Conservation (phyloP, 148 eudicot genomes). For the Oxyria digyna region DNA sequence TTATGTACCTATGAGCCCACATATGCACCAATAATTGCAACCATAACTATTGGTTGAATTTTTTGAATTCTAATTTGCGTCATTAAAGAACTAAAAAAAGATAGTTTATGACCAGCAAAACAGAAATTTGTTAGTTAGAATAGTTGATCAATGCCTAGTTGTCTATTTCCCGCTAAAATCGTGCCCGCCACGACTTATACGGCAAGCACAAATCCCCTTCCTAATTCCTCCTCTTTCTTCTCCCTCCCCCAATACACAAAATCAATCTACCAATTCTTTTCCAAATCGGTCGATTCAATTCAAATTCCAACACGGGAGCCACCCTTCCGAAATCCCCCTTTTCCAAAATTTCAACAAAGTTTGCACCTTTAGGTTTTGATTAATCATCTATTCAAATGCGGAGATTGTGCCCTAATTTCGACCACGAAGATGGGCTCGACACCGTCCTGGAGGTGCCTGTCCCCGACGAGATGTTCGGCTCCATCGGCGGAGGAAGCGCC, state of each 20-base stretch:
- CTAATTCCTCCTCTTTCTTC: background rate
- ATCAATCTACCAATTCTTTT: background rate
- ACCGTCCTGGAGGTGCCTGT: slow-evolving; percentile 92
- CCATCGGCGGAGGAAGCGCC: slow-evolving; percentile 8
- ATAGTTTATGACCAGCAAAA: background rate
- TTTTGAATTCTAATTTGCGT: background rate
- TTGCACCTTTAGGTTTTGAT: background rate
- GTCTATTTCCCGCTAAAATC: slow-evolving; percentile 12
- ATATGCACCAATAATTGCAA: no score
- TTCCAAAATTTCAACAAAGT: background rate
- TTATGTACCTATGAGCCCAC: no score
- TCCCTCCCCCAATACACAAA: background rate
- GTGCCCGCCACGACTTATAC: slow-evolving; percentile 10
- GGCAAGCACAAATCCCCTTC: background rate
- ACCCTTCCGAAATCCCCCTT: background rate
- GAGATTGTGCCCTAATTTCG: slow-evolving; percentile 76
- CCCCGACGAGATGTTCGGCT: slow-evolving; percentile 65
- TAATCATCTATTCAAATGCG: slow-evolving; percentile 30
- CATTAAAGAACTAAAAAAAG: no score
- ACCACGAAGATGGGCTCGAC: slow-evolving; percentile 70
- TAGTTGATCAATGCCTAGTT: background rate
- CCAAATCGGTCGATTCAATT: background rate
- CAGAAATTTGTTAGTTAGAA: background rate
- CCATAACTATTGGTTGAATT: background rate
- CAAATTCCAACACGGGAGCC: background rate